Percentiles rank a stretch among this genome's conserved stretches.
phyloP scores from a whole-genome alignment of 2,329 filamentous ascomycete species.

The Simplicillium aogashimaense region DNA sequence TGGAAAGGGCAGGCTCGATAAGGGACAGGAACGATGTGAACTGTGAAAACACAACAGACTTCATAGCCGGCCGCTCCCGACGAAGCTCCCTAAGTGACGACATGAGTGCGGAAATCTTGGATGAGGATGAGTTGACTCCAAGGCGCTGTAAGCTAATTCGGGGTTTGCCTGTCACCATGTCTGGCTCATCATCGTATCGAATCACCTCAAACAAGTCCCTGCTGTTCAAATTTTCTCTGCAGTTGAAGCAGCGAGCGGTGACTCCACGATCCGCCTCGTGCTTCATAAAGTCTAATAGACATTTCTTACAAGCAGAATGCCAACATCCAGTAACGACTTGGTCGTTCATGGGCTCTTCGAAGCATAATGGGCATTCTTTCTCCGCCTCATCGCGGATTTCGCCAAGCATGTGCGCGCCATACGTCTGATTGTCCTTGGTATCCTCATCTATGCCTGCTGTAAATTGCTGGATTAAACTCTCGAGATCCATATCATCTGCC shows the following conservation, averaged over 20 bases:
- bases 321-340: constrained; percentile 94
- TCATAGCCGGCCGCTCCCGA: constrained; percentile 56
- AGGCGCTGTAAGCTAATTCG: constrained; percentile 52
- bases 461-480: constrained; percentile 76
- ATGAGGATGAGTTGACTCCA: constrained; percentile 61
- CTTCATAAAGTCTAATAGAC: constrained; percentile 79
- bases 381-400: constrained; percentile 86
- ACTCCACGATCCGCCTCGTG: constrained; percentile 73
- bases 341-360: constrained; percentile 91
- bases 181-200: constrained; percentile 56
- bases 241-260: constrained; percentile 79
- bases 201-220: constrained; percentile 90
- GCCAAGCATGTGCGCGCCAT: constrained; percentile 76
- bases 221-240: constrained; percentile 70
- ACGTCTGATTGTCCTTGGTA: constrained; percentile 51
- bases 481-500: constrained; percentile 92
- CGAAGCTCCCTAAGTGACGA: constrained; percentile 62
- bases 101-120: constrained; percentile 78
- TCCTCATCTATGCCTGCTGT: constrained; percentile 56
- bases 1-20: constrained; percentile 69
- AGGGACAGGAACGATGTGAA: constrained; percentile 94
- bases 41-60: constrained; percentile 91
- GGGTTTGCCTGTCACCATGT: constrained; percentile 30
- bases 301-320: constrained; percentile 94
- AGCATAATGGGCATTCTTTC: constrained; percentile 88